Conservation (phyloP, 768 basidiomycete genomes). For the Suillus subalutaceus region DNA sequence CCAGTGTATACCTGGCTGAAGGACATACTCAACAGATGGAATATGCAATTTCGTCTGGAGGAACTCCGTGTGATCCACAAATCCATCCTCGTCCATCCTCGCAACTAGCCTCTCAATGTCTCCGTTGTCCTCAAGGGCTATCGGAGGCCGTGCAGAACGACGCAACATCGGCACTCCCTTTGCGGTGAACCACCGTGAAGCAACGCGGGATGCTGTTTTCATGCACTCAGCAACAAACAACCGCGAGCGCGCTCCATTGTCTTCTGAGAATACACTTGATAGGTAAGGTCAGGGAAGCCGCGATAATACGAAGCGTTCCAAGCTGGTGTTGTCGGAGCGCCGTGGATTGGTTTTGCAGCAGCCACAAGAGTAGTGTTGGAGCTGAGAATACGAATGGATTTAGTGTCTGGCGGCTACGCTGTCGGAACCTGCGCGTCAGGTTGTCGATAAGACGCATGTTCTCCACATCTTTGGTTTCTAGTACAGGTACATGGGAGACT, state of each 20-base stretch:
- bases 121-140: slow-evolving; percentile 31
- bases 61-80: slow-evolving; percentile 42
- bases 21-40: slow-evolving; percentile 44
- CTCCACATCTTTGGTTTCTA: slow-evolving; percentile 25
- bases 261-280: slow-evolving; percentile 39
- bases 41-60: slow-evolving; percentile 37
- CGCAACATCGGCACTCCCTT: slow-evolving; percentile 65
- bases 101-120: slow-evolving; percentile 49
- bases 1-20: slow-evolving; percentile 67
- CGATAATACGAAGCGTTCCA: slow-evolving; percentile 35
- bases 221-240: slow-evolving; percentile 76
- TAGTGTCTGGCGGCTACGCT: slow-evolving; percentile 22
- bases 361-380: slow-evolving; percentile 31
- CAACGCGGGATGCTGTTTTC: slow-evolving; percentile 76
- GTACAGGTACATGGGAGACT: slow-evolving; percentile 2
- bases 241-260: slow-evolving; percentile 42
- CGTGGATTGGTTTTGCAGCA: slow-evolving; percentile 31
- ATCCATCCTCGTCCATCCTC: slow-evolving; percentile 48
- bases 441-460: slow-evolving; percentile 36
- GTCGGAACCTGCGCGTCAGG: slow-evolving; percentile 28
- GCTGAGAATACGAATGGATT: slow-evolving; percentile 30
- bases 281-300: slow-evolving; percentile 57
- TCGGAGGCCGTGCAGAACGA: slow-evolving; percentile 44
- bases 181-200: slow-evolving; percentile 71
- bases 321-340: slow-evolving; percentile 31